Base-by-base conservation (phyloP, 768 basidiomycete species). In the Piloderma croceum region DNA sequence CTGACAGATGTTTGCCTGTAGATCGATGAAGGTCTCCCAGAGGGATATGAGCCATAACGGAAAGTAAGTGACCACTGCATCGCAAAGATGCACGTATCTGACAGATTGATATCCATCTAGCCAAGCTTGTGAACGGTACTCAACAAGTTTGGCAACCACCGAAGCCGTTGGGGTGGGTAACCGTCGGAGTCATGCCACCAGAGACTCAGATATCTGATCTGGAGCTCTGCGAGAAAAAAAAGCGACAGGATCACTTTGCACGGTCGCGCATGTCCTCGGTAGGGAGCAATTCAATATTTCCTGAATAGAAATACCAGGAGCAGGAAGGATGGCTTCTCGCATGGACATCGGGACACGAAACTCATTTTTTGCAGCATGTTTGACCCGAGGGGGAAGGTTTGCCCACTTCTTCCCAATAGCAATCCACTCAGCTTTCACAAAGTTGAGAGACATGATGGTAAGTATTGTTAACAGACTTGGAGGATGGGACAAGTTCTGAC, bases 11-110 rank as follows among this genome's bases (percentile, higher is more conserved):
- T 40, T 24, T 9, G 38, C 32, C 22, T 15, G 31, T 6, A 47
- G 35, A 22, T 38, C 42, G 4, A 40, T 10, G 6, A 42, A 19
- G 19, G 4, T 13, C 10, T 13, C 23, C 42, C 47, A 48, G 31
- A 39, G 38, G 1, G 37, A 34, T 6, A 43, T 13, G 7, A 43
- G 31, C 42, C 42, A 47, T 2, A 47, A 35, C 17, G 45, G 42
- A 29, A 35, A 36, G 19, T 25, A 33, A 9, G 42, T 43, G n/a
- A 38, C 36, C n/a, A 27, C 37, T 17, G 10, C 35, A 12, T 38
- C 43, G 24, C 27, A 25, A 11, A 40, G 21, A 31, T 44, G 43
- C 12, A 24, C 34, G 32, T 44, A 44, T 21, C 29, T 20, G 17
- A 44, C 21, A 6, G 38, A 44, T 17, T 34, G 18, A 17, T 17